Percentiles rank a stretch among this genome's conserved stretches.
phyloP scores from a whole-genome alignment of 148 eudicot species.

The Vaccinium macrocarpon region DNA sequence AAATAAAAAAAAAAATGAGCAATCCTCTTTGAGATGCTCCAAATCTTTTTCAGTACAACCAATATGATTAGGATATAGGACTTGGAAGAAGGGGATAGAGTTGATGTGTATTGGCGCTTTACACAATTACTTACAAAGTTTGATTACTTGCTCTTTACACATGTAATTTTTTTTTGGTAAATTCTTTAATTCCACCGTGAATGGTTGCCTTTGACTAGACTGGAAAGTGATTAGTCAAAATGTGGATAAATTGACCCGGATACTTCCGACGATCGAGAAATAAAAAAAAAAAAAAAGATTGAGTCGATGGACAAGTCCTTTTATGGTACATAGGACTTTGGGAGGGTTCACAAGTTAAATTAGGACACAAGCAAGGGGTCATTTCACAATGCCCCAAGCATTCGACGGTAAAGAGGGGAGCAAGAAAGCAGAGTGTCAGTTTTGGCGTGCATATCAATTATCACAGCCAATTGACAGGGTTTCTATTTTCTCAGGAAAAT shows the following conservation, averaged over 20 bases:
- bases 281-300: no score
- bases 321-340: not conserved
- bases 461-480: conserved; percentile 22
- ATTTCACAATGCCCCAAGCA: conserved; percentile 5
- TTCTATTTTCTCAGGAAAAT: conserved; percentile 19
- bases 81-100: not conserved
- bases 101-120: no score
- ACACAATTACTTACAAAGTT: no score
- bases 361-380: conserved; percentile 9
- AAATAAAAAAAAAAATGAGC: not conserved
- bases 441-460: conserved; percentile 44
- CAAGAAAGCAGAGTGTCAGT: conserved; percentile 40
- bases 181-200: no score
- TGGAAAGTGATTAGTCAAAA: no score
- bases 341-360: not conserved
- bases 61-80: not conserved
- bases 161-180: no score
- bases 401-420: conserved; percentile 24
- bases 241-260: no score
- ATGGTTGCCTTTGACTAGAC: no score
- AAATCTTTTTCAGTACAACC: conserved; percentile 5
- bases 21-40: not conserved
- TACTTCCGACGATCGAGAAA: no score
- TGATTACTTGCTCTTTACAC: no score
- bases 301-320: conserved; percentile 17